Conservation (phyloP, 2,329 filamentous ascomycete species). For the Emmonsia crescens region DNA sequence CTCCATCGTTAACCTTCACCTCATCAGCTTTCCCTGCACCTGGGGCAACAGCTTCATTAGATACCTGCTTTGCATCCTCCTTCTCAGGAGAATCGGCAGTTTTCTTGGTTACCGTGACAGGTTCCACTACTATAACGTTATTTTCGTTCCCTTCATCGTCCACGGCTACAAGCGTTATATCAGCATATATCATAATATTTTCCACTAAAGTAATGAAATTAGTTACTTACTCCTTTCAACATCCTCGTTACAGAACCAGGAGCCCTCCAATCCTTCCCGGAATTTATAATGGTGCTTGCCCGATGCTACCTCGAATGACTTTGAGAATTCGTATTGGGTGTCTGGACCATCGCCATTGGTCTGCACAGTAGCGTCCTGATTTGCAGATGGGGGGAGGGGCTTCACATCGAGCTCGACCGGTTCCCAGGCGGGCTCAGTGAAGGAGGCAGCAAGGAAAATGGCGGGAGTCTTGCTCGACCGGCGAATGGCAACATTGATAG, state of each 20-base stretch:
- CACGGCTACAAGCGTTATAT: conserved; percentile 11
- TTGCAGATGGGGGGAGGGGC: conserved; percentile 7
- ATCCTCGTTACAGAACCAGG: conserved; percentile 20
- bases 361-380: conserved; percentile 8
- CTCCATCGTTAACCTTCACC: background rate
- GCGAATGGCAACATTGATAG: conserved; percentile 20
- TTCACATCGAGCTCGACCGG: conserved; percentile 19
- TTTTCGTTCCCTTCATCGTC: conserved; percentile 18
- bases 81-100: conserved; percentile 3
- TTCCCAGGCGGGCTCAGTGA: conserved; percentile 21
- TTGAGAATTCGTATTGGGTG: conserved; percentile 17
- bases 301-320: conserved; percentile 12
- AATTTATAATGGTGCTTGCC: conserved; percentile 21
- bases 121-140: conserved; percentile 12
- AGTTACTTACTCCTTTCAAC: conserved; percentile 17
- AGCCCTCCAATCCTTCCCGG: conserved; percentile 15
- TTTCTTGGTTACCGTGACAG: background rate
- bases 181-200: background rate
- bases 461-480: conserved; percentile 18
- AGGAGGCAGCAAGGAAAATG: conserved; percentile 20
- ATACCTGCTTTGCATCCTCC: conserved; percentile 6
- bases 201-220: background rate
- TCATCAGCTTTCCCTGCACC: background rate
- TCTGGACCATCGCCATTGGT: conserved; percentile 13
- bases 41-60: background rate